Evolutionary conservation across 2,329 filamentous ascomycete genomes (phyloP), one percentile per base, ranked within the genome.

Genomic region (Penicillium vulpinum): DNA sequence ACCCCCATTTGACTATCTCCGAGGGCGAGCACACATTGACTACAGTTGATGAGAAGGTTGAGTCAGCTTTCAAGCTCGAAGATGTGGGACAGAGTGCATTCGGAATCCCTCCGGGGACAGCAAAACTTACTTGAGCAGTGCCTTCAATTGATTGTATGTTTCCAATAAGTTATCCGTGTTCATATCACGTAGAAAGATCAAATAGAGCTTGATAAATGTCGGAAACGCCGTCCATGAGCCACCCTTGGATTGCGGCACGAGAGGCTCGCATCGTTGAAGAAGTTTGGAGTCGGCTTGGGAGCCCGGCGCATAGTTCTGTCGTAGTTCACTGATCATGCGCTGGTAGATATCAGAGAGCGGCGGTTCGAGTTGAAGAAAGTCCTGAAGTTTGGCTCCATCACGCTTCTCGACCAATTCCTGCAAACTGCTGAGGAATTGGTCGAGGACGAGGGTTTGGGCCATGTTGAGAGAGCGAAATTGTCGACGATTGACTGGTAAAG

Each of bases 1-100:
- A 88, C 84, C 31, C 93, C 93, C 70, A 92, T 87, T 13, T 86
- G 87, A 2, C 88, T 86, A 67, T 96, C 88, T 7, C 87, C 85
- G 46, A 97, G 84, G 0, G 92, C 92, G 21, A 89, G 89, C 26
- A 91, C 89, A 65, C 89, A 94, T 66, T 92, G 88, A 68, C 91
- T 93, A 57, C 46, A 53, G 21, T 51, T 33, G 16, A 21, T 29
- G 21, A 41, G 21, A 51, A 53, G n/a, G 8, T 52, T 24, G 33
- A 51, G 39, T 61, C 45, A 54, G 45, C 35, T 24, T 49, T 39
- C 22, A 28, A n/a, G 15, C 39, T 21, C 26, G 9, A 44, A 40
- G 39, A 35, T 35, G 53, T 13, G 28, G 26, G 16, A 44, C 16
- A 16, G 10, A 16, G 18, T 10, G 16, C 28, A 29, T n/a, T 31